phyloP scores from a whole-genome alignment of 805 yeast genomes.

The Candida gorgasii region DNA sequence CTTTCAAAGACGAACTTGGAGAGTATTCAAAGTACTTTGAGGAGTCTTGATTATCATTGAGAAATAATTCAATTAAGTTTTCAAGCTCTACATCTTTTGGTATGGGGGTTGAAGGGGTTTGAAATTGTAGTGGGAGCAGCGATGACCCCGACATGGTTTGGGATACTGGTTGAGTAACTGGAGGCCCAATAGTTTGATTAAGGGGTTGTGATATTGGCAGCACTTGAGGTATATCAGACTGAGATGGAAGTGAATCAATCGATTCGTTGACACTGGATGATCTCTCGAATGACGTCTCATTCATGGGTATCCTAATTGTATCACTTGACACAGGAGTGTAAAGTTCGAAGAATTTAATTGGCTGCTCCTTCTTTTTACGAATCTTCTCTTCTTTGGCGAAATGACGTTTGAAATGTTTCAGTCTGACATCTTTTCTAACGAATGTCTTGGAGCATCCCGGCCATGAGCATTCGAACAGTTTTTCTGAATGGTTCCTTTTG shows the following conservation, averaged over 20 bases:
- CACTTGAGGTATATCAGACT: neutral
- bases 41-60: constrained; percentile 10
- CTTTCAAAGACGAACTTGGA: constrained; percentile 13
- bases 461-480: constrained; percentile 17
- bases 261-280: neutral
- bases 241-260: neutral
- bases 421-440: constrained; percentile 21
- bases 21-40: constrained; percentile 11
- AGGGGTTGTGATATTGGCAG: neutral
- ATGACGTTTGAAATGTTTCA: constrained; percentile 19
- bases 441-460: constrained; percentile 20
- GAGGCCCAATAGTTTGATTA: neutral
- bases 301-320: constrained; percentile 5
- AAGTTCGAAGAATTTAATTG: constrained; percentile 6
- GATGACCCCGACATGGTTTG: neutral
- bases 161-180: neutral
- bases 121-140: neutral
- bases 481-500: constrained; percentile 48
- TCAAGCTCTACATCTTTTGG: constrained; percentile 8
- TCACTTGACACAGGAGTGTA: constrained; percentile 6
- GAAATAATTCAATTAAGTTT: constrained; percentile 11
- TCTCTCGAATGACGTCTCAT: constrained; percentile 3
- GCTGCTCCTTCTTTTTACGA: constrained; percentile 1
- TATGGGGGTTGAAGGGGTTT: constrained; percentile 6
- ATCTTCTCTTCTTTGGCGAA: constrained; percentile 6